phyloP scores from a whole-genome alignment of 2,329 filamentous ascomycete genomes.

The Blumeria graminis region DNA sequence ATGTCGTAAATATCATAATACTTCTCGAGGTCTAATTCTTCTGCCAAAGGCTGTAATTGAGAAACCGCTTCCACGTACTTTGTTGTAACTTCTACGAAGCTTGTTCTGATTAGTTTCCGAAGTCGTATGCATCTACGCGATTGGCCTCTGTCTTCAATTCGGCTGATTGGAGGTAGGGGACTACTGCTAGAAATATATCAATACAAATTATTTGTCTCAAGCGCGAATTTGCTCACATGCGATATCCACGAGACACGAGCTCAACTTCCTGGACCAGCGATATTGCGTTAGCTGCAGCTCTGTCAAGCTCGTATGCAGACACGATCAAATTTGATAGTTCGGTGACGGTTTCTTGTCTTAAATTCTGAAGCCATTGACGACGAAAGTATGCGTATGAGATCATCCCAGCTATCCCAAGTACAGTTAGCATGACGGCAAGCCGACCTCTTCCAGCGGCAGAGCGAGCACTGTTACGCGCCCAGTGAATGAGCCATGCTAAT shows the following conservation, averaged over 20 bases:
- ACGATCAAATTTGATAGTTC: conserved; percentile 44
- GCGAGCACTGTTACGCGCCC: conserved; percentile 31
- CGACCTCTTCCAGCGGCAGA: conserved; percentile 31
- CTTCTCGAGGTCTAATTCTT: conserved; percentile 65
- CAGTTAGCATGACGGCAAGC: conserved; percentile 21
- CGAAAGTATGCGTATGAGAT: conserved; percentile 48
- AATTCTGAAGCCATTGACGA: conserved; percentile 58
- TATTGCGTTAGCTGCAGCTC: conserved; percentile 48
- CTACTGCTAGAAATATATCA: conserved; percentile 36
- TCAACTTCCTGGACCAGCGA: conserved; percentile 87
- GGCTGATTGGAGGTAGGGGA: conserved; percentile 74
- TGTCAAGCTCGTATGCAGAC: conserved; percentile 60
- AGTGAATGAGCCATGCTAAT: conserved; percentile 38
- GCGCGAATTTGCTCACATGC: conserved; percentile 32
- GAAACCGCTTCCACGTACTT: conserved; percentile 47
- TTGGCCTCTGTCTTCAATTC: conserved; percentile 65
- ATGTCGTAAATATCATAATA: conserved; percentile 82
- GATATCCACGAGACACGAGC: conserved; percentile 72
- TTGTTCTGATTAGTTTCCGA: conserved; percentile 47
- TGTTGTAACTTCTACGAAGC: conserved; percentile 44
- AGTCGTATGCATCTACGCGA: conserved; percentile 57
- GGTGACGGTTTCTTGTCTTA: conserved; percentile 49
- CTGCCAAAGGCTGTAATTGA: conserved; percentile 46
- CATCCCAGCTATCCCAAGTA: conserved; percentile 25
- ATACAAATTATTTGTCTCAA: not conserved